These are phyloP conservation scores for Irpex sp. DNA, from an alignment of 1,284 basidiomycete species.

Conservation along the genomic window DNA sequence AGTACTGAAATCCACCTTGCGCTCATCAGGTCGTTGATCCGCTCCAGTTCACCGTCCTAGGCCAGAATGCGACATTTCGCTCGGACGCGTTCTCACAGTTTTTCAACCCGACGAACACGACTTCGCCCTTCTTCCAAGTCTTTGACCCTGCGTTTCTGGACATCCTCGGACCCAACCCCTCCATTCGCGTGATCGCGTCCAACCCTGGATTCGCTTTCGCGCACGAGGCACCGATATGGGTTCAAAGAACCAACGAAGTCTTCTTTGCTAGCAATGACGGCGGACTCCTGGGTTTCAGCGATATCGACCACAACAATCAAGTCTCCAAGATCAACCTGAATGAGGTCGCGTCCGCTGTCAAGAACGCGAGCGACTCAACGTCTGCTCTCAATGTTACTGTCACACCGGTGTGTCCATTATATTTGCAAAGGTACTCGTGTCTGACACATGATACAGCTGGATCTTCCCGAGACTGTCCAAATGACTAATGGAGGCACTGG, in stretches of 20 bases:
- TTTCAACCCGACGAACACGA: slow-evolving; percentile 38
- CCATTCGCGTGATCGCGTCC: slow-evolving; percentile 54
- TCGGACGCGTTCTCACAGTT: slow-evolving; percentile 20
- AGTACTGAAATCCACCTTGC: background rate
- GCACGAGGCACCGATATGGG: slow-evolving; percentile 72
- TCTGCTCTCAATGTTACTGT: slow-evolving; percentile 50
- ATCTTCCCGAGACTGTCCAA: slow-evolving; percentile 45
- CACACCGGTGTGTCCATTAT: slow-evolving; percentile 21
- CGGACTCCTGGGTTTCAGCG: slow-evolving; percentile 37
- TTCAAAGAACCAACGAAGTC: slow-evolving; percentile 55
- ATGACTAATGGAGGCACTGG: slow-evolving; percentile 80
- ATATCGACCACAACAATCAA: slow-evolving; percentile 40
- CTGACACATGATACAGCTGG: slow-evolving; percentile 31
- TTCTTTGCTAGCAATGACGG: slow-evolving; percentile 47
- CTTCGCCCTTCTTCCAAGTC: slow-evolving; percentile 65
- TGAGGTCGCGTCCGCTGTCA: slow-evolving; percentile 28
- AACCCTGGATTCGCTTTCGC: slow-evolving; percentile 63
- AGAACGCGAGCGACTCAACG: slow-evolving; percentile 24
- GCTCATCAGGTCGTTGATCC: slow-evolving; percentile 27
- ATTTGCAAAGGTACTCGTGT: background rate
- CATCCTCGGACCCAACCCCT: slow-evolving; percentile 55
- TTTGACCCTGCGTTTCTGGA: slow-evolving; percentile 58
- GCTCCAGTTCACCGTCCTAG: slow-evolving; percentile 27
- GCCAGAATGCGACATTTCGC: slow-evolving; percentile 28
- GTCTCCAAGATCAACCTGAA: slow-evolving; percentile 34